phyloP scores from a whole-genome alignment of 208 protist genomes.

The Leishmania lainsoni region DNA sequence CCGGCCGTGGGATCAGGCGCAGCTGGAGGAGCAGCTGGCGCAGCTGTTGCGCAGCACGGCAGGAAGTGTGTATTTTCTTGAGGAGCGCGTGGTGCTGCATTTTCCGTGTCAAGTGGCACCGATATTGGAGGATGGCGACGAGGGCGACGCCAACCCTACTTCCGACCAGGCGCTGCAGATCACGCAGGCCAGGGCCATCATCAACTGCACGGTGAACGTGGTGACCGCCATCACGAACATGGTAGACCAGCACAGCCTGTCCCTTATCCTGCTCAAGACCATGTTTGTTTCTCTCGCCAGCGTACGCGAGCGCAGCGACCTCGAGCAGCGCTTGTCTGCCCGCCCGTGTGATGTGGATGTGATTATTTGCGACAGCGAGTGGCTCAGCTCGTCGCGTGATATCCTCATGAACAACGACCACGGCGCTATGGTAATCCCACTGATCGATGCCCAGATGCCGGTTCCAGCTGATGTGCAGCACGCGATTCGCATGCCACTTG shows the following conservation, averaged over 20 bases:
- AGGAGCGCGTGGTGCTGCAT: slow-evolving; percentile 49
- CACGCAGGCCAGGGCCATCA: slow-evolving; percentile 75
- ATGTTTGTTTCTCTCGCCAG: slow-evolving; percentile 90
- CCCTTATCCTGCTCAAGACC: slow-evolving; percentile 85
- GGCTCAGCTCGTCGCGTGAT: slow-evolving; percentile 74
- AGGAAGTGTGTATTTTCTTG: slow-evolving; percentile 53
- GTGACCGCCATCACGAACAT: slow-evolving; percentile 83
- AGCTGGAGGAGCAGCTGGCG: slow-evolving; percentile 42
- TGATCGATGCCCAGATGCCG: slow-evolving; percentile 47
- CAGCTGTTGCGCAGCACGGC: slow-evolving; percentile 51
- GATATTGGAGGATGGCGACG: slow-evolving; percentile 70
- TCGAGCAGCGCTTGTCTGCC: slow-evolving; percentile 73
- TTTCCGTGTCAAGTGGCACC: slow-evolving; percentile 87
- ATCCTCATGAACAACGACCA: slow-evolving; percentile 63
- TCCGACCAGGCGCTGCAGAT: slow-evolving; percentile 56
- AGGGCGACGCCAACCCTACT: slow-evolving; percentile 29
- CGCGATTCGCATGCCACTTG: slow-evolving; percentile 73
- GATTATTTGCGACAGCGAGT: slow-evolving; percentile 85
- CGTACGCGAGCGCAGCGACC: slow-evolving; percentile 69
- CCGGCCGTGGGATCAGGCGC: slow-evolving; percentile 33
- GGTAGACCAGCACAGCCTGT: slow-evolving; percentile 91
- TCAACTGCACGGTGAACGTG: slow-evolving; percentile 91
- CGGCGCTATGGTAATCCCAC: slow-evolving; percentile 75
- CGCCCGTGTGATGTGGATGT: slow-evolving; percentile 84
- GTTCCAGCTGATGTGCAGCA: slow-evolving; percentile 64